phyloP scores from a whole-genome alignment of 805 yeast species.

The Candida nanaspora region DNA sequence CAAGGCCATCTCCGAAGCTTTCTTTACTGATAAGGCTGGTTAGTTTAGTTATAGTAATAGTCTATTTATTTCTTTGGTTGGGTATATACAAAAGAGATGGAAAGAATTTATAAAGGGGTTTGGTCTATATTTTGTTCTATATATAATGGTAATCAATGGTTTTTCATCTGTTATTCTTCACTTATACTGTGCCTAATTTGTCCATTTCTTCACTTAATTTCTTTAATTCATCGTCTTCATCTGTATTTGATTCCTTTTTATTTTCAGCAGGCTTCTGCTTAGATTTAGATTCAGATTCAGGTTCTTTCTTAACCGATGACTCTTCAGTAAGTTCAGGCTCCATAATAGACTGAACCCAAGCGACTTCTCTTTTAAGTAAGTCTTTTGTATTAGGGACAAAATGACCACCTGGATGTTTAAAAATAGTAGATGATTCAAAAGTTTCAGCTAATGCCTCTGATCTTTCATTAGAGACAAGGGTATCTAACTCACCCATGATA shows the following conservation, averaged over 20 bases:
- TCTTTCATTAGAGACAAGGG: constrained; percentile 72
- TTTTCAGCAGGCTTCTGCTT: background rate
- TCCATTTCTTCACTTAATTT: constrained; percentile 19
- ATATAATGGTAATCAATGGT: too few relatives aligned
- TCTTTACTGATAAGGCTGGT: too few relatives aligned
- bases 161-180: too few relatives aligned
- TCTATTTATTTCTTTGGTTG: too few relatives aligned
- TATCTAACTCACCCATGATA: constrained; percentile 79
- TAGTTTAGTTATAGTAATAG: too few relatives aligned
- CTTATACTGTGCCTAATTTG: constrained; percentile 22
- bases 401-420: constrained; percentile 95
- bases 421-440: constrained; percentile 35
- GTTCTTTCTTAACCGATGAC: constrained; percentile 2
- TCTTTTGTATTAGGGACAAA: constrained; percentile 84
- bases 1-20: too few relatives aligned
- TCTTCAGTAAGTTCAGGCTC: constrained; percentile 2
- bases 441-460: constrained; percentile 55
- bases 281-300: background rate
- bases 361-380: constrained; percentile 24
- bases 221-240: constrained; percentile 15
- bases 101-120: too few relatives aligned
- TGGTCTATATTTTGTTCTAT: too few relatives aligned
- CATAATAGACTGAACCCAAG: constrained; percentile 24
- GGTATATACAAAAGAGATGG: too few relatives aligned
- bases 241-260: background rate